Evolutionary conservation across 192 early-diverging fungal genomes (phyloP).

Genomic region (Coemansia sp.): DNA sequence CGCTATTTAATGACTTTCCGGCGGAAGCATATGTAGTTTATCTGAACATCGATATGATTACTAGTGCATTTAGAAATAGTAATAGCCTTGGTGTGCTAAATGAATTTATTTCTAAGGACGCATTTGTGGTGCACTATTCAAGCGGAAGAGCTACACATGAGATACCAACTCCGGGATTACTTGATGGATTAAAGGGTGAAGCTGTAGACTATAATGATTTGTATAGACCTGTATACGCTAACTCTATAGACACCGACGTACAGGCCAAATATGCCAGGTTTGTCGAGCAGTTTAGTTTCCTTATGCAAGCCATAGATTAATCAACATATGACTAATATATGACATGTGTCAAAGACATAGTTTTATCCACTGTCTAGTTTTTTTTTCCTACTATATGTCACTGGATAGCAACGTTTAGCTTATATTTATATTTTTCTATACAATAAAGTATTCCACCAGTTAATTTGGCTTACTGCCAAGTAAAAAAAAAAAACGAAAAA

Average conservation of each 20-base stretch:
- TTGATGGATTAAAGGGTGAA: neutral
- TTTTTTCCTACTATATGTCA: too few species aligned
- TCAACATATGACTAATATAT: too few species aligned
- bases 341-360: too few species aligned
- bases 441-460: too few species aligned
- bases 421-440: too few species aligned
- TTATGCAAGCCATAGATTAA: too few species aligned
- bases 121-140: neutral
- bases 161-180: neutral
- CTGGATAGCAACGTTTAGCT: too few species aligned
- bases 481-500: neutral
- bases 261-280: too few species aligned
- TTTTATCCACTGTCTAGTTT: too few species aligned
- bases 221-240: neutral
- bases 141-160: neutral
- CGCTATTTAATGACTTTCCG: too few species aligned
- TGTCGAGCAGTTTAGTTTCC: too few species aligned
- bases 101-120: neutral
- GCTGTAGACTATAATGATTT: neutral
- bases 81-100: neutral
- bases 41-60: neutral
- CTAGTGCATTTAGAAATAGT: neutral
- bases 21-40: neutral
- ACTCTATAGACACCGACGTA: too few species aligned
- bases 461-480: neutral